phyloP scores from a whole-genome alignment of 371 early-diverging fungal genomes.

The Circinella umbellata region DNA sequence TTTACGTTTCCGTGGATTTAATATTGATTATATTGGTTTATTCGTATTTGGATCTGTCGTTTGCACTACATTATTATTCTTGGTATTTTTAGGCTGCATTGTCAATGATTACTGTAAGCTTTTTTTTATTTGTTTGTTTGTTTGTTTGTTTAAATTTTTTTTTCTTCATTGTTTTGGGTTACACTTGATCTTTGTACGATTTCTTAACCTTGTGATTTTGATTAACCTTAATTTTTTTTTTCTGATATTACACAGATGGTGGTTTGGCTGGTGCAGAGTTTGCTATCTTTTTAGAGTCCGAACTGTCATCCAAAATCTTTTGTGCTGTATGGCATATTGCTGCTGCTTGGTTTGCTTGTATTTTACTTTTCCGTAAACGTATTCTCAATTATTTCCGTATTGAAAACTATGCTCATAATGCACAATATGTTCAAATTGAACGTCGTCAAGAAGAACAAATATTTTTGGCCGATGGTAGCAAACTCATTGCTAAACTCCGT shows the following conservation, averaged over 20 bases:
- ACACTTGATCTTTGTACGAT: not conserved
- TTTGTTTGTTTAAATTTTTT: too few relatives aligned
- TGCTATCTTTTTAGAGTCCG: slow-evolving; percentile 58
- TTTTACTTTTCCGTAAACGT: slow-evolving; percentile 46
- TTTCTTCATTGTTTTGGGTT: not conserved
- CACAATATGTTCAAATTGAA: slow-evolving; percentile 68
- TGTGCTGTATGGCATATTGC: slow-evolving; percentile 73
- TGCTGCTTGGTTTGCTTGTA: slow-evolving; percentile 62
- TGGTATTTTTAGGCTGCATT: slow-evolving; percentile 70
- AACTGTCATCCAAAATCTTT: slow-evolving; percentile 63
- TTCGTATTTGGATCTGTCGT: slow-evolving; percentile 57
- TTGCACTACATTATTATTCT: slow-evolving; percentile 61
- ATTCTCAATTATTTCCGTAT: slow-evolving; percentile 71
- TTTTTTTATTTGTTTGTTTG: not conserved
- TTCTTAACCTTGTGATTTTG: not conserved
- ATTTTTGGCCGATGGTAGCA: slow-evolving; percentile 55
- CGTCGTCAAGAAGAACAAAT: slow-evolving; percentile 55
- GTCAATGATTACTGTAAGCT: slow-evolving; percentile 58
- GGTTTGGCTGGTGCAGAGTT: slow-evolving; percentile 40
- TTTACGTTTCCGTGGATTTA: slow-evolving; percentile 69
- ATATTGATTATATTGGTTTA: slow-evolving; percentile 58
- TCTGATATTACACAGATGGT: slow-evolving; percentile 31
- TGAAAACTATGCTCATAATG: slow-evolving; percentile 49
- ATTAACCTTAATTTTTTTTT: not conserved
- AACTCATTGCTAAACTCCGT: slow-evolving; percentile 35